These are phyloP conservation scores for Komagataella ulmi DNA, from an alignment of 805 yeast genomes.

Conservation along the genomic window DNA sequence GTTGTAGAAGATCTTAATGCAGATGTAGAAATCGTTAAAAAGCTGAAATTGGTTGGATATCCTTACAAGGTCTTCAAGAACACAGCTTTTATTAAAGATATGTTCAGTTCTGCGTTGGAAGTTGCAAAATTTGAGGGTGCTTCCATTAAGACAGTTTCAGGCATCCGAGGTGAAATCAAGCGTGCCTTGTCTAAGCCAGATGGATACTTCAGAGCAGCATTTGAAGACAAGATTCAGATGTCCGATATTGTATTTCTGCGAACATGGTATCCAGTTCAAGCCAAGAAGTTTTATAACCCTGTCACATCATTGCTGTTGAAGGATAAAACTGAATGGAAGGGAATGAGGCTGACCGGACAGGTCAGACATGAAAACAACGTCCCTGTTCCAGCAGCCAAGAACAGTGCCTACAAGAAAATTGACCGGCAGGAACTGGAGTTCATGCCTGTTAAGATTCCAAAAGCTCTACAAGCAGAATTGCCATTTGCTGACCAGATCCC, in stretches of 20 bases:
- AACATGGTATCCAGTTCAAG: conserved; percentile 94
- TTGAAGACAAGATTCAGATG: conserved; percentile 88
- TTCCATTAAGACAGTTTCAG: conserved; percentile 89
- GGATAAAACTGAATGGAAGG: conserved; percentile 83
- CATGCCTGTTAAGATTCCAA: conserved; percentile 83
- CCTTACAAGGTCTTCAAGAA: conserved; percentile 90
- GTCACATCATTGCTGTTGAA: conserved; percentile 76
- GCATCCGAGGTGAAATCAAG: conserved; percentile 95
- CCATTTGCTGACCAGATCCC: conserved; percentile 91
- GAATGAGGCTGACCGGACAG: conserved; percentile 92
- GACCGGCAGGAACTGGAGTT: conserved; percentile 79
- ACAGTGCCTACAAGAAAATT: conserved; percentile 48
- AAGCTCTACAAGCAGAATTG: conserved; percentile 53
- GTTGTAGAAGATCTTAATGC: conserved; percentile 88
- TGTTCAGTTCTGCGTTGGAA: conserved; percentile 87
- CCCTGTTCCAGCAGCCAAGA: conserved; percentile 43
- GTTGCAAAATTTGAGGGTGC: conserved; percentile 99
- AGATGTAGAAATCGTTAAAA: conserved; percentile 85
- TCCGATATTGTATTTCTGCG: conserved; percentile 82
- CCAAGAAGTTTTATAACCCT: conserved; percentile 88
- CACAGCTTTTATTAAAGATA: conserved; percentile 94
- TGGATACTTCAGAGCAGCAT: conserved; percentile 91
- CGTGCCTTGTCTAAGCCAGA: conserved; percentile 90
- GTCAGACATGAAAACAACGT: conserved; percentile 67
- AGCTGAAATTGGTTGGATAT: conserved; percentile 86